A percentile compares a stretch with the other conserved stretches of the same genome.
These are phyloP conservation scores for Peniophora sp. DNA, from an alignment of 1,284 basidiomycete species.

Conservation along the genomic window DNA sequence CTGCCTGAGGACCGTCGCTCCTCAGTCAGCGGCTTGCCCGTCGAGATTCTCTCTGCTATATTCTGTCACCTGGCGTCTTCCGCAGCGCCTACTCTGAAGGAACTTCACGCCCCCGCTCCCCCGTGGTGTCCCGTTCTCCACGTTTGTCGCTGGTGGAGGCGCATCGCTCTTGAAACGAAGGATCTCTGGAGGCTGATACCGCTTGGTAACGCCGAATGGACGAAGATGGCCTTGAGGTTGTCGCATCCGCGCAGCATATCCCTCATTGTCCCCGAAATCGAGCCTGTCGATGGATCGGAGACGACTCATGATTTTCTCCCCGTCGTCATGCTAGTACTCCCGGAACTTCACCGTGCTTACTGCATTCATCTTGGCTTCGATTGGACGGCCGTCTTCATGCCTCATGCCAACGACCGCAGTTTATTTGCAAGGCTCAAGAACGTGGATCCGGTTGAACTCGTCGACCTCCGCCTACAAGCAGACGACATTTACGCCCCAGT, in stretches of 20 bases:
- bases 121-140: background rate
- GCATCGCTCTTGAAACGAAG: background rate
- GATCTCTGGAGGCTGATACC: background rate
- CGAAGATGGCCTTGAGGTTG: background rate
- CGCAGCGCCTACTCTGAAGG: no score
- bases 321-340: no score
- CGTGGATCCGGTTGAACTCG: no score
- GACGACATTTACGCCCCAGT: no score
- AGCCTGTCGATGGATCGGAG: no score
- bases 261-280: background rate
- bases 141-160: background rate
- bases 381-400: no score
- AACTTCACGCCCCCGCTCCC: background rate
- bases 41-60: background rate
- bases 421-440: no score
- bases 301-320: no score
- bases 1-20: background rate
- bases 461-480: no score
- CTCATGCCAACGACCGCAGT: no score
- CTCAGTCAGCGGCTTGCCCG: background rate
- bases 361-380: no score
- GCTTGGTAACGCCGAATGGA: background rate
- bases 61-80: background rate
- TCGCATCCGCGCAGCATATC: background rate
- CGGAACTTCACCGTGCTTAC: no score